A percentile compares a stretch with the other conserved stretches of the same genome.
Evolutionary conservation across 306 rosid genomes (phyloP).

Genomic region (Citrullus colocynthis): DNA sequence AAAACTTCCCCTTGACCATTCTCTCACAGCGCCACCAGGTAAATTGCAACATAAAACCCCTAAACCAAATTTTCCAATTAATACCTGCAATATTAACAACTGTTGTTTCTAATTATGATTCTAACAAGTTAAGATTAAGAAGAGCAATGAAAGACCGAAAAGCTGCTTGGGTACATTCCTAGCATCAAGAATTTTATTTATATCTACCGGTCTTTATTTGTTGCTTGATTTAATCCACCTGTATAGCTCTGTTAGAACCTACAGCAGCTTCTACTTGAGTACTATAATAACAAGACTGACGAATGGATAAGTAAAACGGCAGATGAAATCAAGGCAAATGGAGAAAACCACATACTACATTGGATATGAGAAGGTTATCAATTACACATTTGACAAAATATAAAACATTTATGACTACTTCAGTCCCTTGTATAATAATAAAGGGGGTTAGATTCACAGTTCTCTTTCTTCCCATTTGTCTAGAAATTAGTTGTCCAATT

Average conservation of each 20-base stretch:
- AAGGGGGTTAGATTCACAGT: conserved; percentile 46
- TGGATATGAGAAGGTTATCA: conserved; percentile 22
- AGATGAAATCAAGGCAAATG: neutral
- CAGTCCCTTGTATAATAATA: conserved; percentile 41
- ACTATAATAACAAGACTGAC: neutral
- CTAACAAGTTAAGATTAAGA: neutral
- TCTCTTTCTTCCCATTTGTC: conserved; percentile 15
- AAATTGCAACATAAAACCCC: neutral
- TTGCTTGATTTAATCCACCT: neutral
- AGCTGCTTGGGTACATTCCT: neutral
- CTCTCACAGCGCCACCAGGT: neutral
- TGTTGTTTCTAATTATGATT: neutral
- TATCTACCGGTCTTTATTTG: neutral
- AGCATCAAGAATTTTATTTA: neutral
- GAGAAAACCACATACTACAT: conserved; percentile 12
- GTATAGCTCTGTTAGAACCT: neutral
- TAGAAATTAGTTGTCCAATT: conserved; percentile 92
- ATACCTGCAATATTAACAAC: neutral
- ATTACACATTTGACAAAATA: conserved; percentile 41
- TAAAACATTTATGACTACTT: conserved; percentile 48
- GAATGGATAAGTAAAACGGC: neutral
- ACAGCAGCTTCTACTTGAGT: neutral
- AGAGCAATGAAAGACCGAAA: neutral
- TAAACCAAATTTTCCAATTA: neutral
- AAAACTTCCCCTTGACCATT: neutral